A percentile compares a stretch with the other conserved stretches of the same genome.
Conservation (phyloP, 345 rosid genomes). For the Dovyalis caffra region DNA sequence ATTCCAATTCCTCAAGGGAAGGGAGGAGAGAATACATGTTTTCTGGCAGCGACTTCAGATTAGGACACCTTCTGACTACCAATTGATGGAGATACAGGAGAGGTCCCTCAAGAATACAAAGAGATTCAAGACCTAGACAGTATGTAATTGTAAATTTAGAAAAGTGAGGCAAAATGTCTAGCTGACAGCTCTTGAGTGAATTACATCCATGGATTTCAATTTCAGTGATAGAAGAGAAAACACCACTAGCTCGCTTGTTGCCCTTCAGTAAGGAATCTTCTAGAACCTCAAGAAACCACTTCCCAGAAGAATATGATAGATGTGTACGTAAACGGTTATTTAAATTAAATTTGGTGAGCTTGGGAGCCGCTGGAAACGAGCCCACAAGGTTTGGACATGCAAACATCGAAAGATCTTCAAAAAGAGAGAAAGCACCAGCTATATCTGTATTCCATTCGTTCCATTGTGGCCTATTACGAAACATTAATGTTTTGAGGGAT, state of each 20-base stretch:
- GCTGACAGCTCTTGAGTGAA: no score
- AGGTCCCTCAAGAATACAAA: background rate
- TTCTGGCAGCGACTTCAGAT: no score
- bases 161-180: background rate
- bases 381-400: no score
- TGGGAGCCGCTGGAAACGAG: no score
- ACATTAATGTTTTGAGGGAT: no score
- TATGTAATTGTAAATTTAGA: background rate
- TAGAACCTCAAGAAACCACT: no score
- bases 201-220: background rate
- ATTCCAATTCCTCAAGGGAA: conserved; percentile 12
- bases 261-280: background rate
- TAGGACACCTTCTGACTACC: background rate
- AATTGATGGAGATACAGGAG: background rate
- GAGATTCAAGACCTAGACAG: background rate
- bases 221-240: background rate
- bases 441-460: background rate
- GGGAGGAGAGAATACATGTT: conserved; percentile 8
- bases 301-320: no score
- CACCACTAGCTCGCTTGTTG: background rate
- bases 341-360: background rate
- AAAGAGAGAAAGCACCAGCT: conserved; percentile 3
- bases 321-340: no score
- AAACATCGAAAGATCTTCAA: conserved; percentile 12
- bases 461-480: no score